Percentiles rank a stretch among this genome's conserved stretches.
These are phyloP conservation scores for Mariannaea sp. DNA, from an alignment of 2,329 filamentous ascomycete species.

Conservation along the genomic window DNA sequence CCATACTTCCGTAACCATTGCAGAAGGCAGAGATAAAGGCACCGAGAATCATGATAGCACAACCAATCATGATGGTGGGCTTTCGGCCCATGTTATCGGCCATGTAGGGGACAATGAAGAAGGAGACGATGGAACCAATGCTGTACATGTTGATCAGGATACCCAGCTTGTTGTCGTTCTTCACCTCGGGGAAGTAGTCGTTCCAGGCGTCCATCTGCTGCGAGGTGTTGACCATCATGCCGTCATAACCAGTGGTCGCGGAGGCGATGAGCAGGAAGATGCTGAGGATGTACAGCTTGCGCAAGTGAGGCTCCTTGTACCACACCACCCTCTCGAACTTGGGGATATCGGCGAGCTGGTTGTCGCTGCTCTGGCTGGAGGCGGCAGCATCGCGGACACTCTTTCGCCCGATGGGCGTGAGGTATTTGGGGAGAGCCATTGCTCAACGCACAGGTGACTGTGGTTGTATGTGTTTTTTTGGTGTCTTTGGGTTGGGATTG, in stretches of 20 bases:
- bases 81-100: constrained; percentile 51
- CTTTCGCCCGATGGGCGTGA: constrained; percentile 34
- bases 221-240: constrained; percentile 63
- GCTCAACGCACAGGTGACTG: too few relatives aligned
- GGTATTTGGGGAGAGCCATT: constrained; percentile 35
- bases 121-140: constrained; percentile 54
- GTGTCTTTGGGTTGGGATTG: not conserved
- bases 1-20: constrained; percentile 51
- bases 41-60: constrained; percentile 52
- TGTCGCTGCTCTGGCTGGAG: constrained; percentile 38
- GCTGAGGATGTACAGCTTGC: constrained; percentile 59
- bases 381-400: constrained; percentile 11
- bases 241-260: constrained; percentile 66
- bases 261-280: constrained; percentile 63
- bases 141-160: constrained; percentile 59
- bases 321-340: constrained; percentile 60
- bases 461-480: too few relatives aligned
- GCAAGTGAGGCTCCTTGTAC: constrained; percentile 60
- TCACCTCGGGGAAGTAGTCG: constrained; percentile 51
- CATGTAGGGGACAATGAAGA: constrained; percentile 52
- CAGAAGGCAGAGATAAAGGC: constrained; percentile 49
- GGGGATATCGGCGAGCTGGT: constrained; percentile 51
- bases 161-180: constrained; percentile 50
- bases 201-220: constrained; percentile 62
- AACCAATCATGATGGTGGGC: constrained; percentile 50